Percentiles rank a stretch among this genome's conserved stretches.
phyloP scores from a whole-genome alignment of 2,329 filamentous ascomycete species.

The Xylariaceae sp. region DNA sequence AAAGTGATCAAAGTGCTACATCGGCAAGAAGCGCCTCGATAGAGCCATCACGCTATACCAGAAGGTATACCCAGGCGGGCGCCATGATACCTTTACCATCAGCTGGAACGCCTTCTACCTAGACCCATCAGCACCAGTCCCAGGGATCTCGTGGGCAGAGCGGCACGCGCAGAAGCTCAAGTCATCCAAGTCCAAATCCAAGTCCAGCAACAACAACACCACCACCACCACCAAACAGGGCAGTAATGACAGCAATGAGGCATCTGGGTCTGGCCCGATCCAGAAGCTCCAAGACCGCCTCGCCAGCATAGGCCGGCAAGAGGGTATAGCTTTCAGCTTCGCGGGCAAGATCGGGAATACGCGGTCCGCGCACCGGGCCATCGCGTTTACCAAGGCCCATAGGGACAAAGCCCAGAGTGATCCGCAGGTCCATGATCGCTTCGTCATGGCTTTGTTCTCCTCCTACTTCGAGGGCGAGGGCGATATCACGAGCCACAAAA shows the following conservation, averaged over 20 bases:
- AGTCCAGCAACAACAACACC: conserved; percentile 21
- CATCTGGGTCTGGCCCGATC: too few species aligned
- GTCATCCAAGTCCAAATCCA: conserved; percentile 32
- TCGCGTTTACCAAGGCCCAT: conserved; percentile 28
- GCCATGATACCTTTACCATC: conserved; percentile 43
- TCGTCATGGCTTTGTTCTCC: conserved; percentile 20
- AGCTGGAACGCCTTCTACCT: conserved; percentile 48
- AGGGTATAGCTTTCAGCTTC: conserved; percentile 16
- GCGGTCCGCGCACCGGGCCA: conserved; percentile 27
- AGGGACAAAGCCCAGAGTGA: background rate
- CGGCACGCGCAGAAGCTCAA: conserved; percentile 30
- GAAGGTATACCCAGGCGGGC: conserved; percentile 47
- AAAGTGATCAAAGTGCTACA: conserved; percentile 45
- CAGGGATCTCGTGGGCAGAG: conserved; percentile 28
- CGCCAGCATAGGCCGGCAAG: conserved; percentile 4
- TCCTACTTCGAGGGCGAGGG: conserved; percentile 22
- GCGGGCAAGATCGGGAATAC: conserved; percentile 18
- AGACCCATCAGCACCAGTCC: conserved; percentile 33
- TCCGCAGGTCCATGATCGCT: conserved; percentile 7
- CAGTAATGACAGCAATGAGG: background rate
- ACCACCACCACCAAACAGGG: background rate
- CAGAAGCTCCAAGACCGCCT: conserved; percentile 5
- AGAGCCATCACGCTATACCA: conserved; percentile 46
- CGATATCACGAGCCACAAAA: conserved; percentile 23
- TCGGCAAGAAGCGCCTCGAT: conserved; percentile 47